phyloP scores from a whole-genome alignment of 2,329 filamentous ascomycete genomes.

The Rhytidhysteron rufulum region DNA sequence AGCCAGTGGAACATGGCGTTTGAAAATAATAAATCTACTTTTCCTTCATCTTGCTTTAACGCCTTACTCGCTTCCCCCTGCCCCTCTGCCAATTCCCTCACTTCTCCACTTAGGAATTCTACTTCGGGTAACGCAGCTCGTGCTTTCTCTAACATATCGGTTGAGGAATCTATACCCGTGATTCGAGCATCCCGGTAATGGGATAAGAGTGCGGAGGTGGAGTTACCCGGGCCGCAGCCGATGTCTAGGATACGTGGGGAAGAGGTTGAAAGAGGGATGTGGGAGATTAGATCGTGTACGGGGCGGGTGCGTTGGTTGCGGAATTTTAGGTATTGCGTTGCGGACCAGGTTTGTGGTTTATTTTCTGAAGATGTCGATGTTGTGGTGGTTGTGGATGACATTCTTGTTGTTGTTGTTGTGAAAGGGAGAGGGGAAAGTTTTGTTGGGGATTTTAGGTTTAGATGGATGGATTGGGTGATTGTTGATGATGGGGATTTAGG shows the following conservation, averaged over 20 bases:
- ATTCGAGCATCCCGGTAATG: constrained; percentile 48
- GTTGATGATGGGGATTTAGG: too few species aligned
- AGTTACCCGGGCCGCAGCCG: constrained; percentile 60
- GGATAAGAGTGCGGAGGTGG: constrained; percentile 46
- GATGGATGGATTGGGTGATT: too few species aligned
- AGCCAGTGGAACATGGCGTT: constrained; percentile 62
- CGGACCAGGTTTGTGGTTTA: constrained; percentile 48
- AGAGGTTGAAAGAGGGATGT: neutral
- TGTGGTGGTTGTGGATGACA: neutral
- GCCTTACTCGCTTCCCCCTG: constrained; percentile 1
- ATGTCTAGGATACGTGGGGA: constrained; percentile 52
- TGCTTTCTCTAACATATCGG: constrained; percentile 54
- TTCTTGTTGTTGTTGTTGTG: neutral
- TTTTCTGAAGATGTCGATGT: neutral
- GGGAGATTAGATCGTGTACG: constrained; percentile 49
- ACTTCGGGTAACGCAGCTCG: constrained; percentile 36
- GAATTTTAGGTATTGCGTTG: constrained; percentile 56
- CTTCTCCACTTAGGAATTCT: constrained; percentile 37
- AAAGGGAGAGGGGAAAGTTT: too few species aligned
- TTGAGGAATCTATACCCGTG: constrained; percentile 53
- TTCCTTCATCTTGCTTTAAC: too few species aligned
- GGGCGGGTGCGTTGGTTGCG: constrained; percentile 51
- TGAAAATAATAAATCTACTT: constrained; percentile 48
- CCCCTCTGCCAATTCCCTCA: constrained; percentile 39
- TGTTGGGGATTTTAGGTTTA: too few species aligned